These are phyloP conservation scores for Gossypium longicalyx DNA, from an alignment of 345 rosid species.

Conservation along the genomic window DNA sequence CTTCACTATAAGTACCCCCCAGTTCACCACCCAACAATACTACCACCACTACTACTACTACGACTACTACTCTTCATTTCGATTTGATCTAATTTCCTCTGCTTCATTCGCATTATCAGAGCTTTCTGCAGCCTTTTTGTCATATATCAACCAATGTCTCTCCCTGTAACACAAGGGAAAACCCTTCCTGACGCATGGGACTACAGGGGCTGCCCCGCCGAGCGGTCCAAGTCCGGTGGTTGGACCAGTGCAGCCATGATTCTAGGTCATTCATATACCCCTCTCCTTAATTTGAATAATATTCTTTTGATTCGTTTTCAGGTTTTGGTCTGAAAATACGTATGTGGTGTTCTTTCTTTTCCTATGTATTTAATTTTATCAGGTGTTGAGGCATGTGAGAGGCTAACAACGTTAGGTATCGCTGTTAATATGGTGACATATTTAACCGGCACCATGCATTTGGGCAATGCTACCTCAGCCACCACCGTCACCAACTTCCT, in stretches of 20 bases:
- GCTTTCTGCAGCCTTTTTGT: not conserved
- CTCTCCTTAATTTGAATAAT: not conserved
- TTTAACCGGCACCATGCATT: constrained; percentile 83
- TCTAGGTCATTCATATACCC: constrained; percentile 44
- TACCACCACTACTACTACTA: not conserved
- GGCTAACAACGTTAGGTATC: constrained; percentile 90
- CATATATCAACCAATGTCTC: constrained; percentile 27
- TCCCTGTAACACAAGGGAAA: constrained; percentile 47
- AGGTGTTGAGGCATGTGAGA: constrained; percentile 83
- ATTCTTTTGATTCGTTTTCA: not conserved
- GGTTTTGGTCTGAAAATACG: not conserved
- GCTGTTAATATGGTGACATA: constrained; percentile 94
- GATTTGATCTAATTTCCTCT: not conserved
- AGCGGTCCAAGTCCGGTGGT: constrained; percentile 62
- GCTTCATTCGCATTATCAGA: not conserved
- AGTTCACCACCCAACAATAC: too few relatives aligned
- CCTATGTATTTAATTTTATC: not conserved
- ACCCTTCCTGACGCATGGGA: constrained; percentile 85
- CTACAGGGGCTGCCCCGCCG: constrained; percentile 77
- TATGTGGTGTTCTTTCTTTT: not conserved
- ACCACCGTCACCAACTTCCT: constrained; percentile 86
- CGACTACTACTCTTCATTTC: not conserved
- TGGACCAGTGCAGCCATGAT: constrained; percentile 93
- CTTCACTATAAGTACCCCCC: not conserved
- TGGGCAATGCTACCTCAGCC: constrained; percentile 82